Conservation (phyloP, 2,329 filamentous ascomycete genomes). For the Trichoderma afroharzianum region DNA sequence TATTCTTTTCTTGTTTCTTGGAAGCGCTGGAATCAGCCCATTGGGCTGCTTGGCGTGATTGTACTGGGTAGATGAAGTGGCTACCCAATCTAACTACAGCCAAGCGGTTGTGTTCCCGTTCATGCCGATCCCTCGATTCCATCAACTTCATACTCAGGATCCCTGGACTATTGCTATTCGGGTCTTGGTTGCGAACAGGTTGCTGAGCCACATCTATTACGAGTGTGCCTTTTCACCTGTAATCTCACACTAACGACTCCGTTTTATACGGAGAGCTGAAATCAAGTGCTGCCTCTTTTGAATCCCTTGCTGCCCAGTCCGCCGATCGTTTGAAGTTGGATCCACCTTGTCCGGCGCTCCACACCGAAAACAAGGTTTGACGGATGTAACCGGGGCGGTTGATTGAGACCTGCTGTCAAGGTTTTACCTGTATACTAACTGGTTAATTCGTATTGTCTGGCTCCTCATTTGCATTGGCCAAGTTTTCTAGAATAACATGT, state of each 20-base stretch:
- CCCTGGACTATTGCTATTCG: not conserved
- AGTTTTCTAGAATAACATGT: not conserved
- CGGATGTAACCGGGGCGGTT: conserved; percentile 8
- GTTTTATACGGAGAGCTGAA: conserved; percentile 1
- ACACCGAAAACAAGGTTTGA: conserved; percentile 1
- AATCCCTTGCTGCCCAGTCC: not conserved
- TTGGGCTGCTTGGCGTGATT: not conserved
- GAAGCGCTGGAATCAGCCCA: not conserved
- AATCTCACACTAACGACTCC: not conserved
- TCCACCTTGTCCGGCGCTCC: conserved; percentile 6
- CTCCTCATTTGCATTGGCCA: not conserved
- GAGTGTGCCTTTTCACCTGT: not conserved
- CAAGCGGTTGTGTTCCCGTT: not conserved
- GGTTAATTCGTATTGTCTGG: not conserved
- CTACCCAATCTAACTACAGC: not conserved
- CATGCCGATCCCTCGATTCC: not conserved
- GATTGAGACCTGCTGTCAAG: not conserved
- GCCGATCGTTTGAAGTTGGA: conserved; percentile 1
- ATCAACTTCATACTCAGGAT: not conserved
- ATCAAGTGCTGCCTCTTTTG: not conserved
- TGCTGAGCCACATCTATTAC: not conserved
- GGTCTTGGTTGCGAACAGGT: not conserved
- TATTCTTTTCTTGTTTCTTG: not conserved
- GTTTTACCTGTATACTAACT: not conserved
- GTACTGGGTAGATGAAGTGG: not conserved